These are phyloP conservation scores for Botrytis byssoidea DNA, from an alignment of 2,329 filamentous ascomycete species.

Conservation along the genomic window DNA sequence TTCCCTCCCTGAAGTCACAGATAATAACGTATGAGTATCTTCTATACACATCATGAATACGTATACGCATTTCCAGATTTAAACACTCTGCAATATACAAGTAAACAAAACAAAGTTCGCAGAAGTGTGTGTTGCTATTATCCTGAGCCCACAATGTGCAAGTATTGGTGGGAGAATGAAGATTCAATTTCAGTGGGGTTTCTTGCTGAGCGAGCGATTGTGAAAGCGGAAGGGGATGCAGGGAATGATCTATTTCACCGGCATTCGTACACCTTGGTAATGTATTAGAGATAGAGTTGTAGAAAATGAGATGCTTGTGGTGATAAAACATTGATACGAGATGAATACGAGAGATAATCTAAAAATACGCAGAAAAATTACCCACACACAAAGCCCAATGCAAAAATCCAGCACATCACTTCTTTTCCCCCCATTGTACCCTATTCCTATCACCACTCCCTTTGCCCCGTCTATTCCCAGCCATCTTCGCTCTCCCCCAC, in stretches of 20 bases:
- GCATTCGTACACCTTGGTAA: background rate
- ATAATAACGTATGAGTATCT: too few species aligned
- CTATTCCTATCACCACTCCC: background rate
- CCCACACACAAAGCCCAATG: background rate
- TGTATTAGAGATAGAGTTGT: rapidly evolving
- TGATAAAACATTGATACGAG: background rate
- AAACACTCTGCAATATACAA: too few species aligned
- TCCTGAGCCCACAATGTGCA: too few species aligned
- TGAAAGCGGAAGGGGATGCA: background rate
- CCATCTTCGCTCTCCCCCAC: background rate
- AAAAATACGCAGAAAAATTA: background rate
- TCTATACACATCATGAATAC: too few species aligned
- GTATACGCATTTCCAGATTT: too few species aligned
- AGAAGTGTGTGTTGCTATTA: too few species aligned
- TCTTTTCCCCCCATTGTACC: background rate
- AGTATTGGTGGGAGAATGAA: too few species aligned
- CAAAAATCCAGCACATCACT: background rate
- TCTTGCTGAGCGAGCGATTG: too few species aligned
- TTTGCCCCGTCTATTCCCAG: background rate
- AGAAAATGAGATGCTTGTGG: background rate
- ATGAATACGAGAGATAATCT: background rate
- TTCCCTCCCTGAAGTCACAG: too few species aligned
- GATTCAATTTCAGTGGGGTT: too few species aligned
- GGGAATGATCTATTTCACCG: background rate
- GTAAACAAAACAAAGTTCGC: too few species aligned